phyloP scores from a whole-genome alignment of 2,329 filamentous ascomycete species.

The Colletotrichum sp. region DNA sequence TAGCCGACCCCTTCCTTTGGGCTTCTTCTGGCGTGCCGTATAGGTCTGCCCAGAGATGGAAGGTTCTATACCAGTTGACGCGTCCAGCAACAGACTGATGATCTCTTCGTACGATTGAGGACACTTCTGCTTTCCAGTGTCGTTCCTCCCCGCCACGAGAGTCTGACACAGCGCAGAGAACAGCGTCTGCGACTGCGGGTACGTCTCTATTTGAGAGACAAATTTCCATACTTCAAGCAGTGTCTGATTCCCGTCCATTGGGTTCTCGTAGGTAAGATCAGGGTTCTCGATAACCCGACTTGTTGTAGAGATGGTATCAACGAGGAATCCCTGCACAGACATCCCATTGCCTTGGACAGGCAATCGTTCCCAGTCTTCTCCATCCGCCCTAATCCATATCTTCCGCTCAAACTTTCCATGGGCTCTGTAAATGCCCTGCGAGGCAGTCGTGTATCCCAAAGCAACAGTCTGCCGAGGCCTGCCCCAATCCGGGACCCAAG shows the following conservation, averaged over 20 bases:
- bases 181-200: neutral
- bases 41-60: neutral
- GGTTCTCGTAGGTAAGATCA: slow-evolving; percentile 32
- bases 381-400: neutral
- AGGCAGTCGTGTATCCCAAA: neutral
- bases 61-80: neutral
- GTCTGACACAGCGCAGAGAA: slow-evolving; percentile 1
- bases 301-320: neutral
- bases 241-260: neutral
- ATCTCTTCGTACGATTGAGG: neutral
- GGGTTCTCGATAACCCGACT: neutral
- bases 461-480: neutral
- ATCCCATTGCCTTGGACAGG: neutral
- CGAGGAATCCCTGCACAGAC: neutral
- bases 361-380: neutral
- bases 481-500: slow-evolving; percentile 16
- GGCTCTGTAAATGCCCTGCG: neutral
- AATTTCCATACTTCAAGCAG: neutral
- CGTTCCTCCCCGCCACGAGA: neutral
- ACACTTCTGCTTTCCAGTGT: neutral
- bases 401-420: neutral
- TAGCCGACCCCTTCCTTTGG: neutral
- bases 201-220: neutral
- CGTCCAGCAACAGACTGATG: neutral
- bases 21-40: neutral